A percentile compares a stretch with the other conserved stretches of the same genome.
These are phyloP conservation scores for Salix udensis DNA, from an alignment of 345 rosid genomes.

Conservation along the genomic window DNA sequence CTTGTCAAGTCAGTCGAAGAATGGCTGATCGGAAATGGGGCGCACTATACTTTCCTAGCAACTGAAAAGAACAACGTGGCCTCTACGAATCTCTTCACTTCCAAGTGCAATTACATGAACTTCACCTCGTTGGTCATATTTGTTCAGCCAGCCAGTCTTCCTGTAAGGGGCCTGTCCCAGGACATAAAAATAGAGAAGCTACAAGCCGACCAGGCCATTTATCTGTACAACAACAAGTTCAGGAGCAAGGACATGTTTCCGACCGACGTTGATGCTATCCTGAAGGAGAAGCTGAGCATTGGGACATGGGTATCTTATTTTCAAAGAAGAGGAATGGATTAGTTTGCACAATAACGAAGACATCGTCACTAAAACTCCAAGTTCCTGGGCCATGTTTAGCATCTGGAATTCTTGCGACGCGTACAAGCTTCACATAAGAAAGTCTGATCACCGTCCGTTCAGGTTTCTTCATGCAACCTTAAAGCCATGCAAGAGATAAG, in stretches of 20 bases:
- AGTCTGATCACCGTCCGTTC: constrained; percentile 14
- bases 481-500: constrained; percentile 29
- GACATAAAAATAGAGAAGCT: constrained; percentile 41
- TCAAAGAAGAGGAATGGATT: constrained; percentile 34
- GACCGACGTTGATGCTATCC: constrained; percentile 38
- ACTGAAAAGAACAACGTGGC: constrained; percentile 46
- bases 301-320: constrained; percentile 60
- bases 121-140: constrained; percentile 25
- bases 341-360: constrained; percentile 17
- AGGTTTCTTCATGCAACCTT: constrained; percentile 31
- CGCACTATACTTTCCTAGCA: constrained; percentile 42
- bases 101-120: constrained; percentile 27
- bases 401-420: constrained; percentile 57
- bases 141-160: constrained; percentile 30
- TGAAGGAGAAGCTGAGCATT: constrained; percentile 43
- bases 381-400: constrained; percentile 49
- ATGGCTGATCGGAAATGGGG: constrained; percentile 46
- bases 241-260: constrained; percentile 41
- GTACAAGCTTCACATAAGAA: constrained; percentile 30
- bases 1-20: constrained; percentile 52
- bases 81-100: constrained; percentile 48
- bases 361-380: constrained; percentile 18
- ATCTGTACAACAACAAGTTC: constrained; percentile 41
- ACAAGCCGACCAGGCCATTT: constrained; percentile 40
- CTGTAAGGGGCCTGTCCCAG: constrained; percentile 11